phyloP scores from a whole-genome alignment of 805 yeast genomes.

The Kregervanrija delftensis region DNA sequence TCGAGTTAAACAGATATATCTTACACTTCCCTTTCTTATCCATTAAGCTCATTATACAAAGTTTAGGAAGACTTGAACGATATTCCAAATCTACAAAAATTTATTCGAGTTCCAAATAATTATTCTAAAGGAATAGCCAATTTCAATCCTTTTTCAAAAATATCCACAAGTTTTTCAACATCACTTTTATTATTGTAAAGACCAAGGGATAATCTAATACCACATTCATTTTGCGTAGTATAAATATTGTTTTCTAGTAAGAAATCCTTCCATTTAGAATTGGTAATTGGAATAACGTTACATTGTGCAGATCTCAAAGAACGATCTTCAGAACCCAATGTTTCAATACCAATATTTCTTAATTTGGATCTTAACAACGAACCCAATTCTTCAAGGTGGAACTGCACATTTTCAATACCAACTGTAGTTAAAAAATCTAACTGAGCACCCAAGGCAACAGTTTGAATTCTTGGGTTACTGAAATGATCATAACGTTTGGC shows the following conservation, averaged over 20 bases:
- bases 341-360: not conserved
- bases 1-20: too few relatives aligned
- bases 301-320: conserved; percentile 2
- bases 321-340: conserved; percentile 1
- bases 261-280: not conserved
- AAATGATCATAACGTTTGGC: conserved; percentile 2
- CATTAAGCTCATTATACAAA: too few relatives aligned
- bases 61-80: too few relatives aligned
- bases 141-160: not conserved
- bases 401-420: conserved; percentile 1
- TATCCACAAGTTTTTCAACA: not conserved
- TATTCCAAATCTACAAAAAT: too few relatives aligned
- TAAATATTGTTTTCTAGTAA: not conserved
- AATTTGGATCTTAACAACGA: not conserved
- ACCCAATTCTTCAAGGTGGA: not conserved
- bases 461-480: conserved; percentile 2
- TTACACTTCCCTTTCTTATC: too few relatives aligned
- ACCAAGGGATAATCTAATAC: conserved; percentile 1
- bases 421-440: not conserved
- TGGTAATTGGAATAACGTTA: not conserved
- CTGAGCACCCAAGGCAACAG: conserved; percentile 1
- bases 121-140: not conserved
- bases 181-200: not conserved
- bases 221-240: not conserved
- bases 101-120: too few relatives aligned